A percentile compares a stretch with the other conserved stretches of the same genome.
Conservation (phyloP, 305 asterid species). For the Rubia peregrina region DNA sequence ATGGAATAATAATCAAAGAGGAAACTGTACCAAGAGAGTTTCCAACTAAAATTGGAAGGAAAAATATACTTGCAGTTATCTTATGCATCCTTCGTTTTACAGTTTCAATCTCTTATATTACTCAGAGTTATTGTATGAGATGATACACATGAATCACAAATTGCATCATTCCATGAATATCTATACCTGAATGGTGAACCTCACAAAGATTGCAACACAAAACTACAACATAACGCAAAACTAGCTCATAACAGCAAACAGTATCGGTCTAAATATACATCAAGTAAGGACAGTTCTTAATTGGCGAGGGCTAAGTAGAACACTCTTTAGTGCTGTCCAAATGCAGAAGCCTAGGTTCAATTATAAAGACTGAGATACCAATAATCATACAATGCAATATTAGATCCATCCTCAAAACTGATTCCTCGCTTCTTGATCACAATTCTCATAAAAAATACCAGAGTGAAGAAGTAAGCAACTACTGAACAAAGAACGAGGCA, state of each 20-base stretch:
- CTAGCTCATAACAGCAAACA: not conserved
- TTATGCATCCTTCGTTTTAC: not conserved
- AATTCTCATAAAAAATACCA: not conserved
- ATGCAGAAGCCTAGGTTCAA: not conserved
- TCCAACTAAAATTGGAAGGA: not conserved
- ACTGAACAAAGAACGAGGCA: not conserved
- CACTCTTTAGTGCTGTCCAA: not conserved
- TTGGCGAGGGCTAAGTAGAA: not conserved
- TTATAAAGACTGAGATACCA: not conserved
- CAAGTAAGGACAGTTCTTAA: not conserved
- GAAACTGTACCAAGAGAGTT: not conserved
- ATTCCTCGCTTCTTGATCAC: not conserved
- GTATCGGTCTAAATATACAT: not conserved
- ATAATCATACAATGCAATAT: not conserved
- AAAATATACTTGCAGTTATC: not conserved
- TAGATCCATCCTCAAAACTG: not conserved
- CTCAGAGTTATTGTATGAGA: not conserved
- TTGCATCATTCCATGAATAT: not conserved
- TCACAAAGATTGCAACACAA: not conserved
- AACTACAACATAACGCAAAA: not conserved
- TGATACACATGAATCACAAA: not conserved
- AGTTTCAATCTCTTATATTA: not conserved
- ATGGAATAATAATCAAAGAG: not conserved
- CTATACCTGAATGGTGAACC: not conserved
- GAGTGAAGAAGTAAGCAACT: not conserved